These are phyloP conservation scores for Tylopilus rubrobrunneus DNA, from an alignment of 768 basidiomycete species.

Conservation along the genomic window DNA sequence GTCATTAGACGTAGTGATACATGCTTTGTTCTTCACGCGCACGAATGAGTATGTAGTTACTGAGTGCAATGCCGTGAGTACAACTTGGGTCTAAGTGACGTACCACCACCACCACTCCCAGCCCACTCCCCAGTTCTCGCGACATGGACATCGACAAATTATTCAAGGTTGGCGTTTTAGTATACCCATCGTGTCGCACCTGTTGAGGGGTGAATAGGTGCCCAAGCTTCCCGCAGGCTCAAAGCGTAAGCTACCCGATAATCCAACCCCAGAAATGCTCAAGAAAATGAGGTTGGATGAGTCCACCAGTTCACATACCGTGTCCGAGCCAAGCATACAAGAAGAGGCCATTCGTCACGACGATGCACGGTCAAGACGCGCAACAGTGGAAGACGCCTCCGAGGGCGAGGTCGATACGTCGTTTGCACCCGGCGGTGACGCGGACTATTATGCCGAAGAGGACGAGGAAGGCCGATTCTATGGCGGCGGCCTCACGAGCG, in stretches of 20 bases:
- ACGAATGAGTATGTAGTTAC: no score
- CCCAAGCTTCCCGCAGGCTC: constrained; percentile 63
- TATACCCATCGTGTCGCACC: not conserved
- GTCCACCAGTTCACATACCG: constrained; percentile 3
- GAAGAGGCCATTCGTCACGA: constrained; percentile 6
- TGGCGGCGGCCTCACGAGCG: constrained; percentile 86
- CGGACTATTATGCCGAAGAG: constrained; percentile 87
- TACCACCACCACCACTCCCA: not conserved
- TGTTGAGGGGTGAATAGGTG: constrained; percentile 37
- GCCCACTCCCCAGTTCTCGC: not conserved
- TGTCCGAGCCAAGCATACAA: constrained; percentile 8
- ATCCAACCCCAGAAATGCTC: constrained; percentile 75
- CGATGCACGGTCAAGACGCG: constrained; percentile 35
- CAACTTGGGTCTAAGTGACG: no score
- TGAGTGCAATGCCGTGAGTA: not conserved
- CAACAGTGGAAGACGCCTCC: constrained; percentile 57
- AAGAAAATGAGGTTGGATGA: constrained; percentile 70
- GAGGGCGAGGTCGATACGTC: constrained; percentile 32
- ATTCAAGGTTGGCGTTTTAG: constrained; percentile 38
- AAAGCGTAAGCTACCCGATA: constrained; percentile 74
- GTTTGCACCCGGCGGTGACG: constrained; percentile 84
- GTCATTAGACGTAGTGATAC: not conserved
- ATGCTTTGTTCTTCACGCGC: not conserved
- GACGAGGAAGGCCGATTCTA: constrained; percentile 92
- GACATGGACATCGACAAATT: constrained; percentile 49